These are phyloP conservation scores for Fusarium chlamydosporum DNA, from an alignment of 2,329 filamentous ascomycete genomes.

Conservation along the genomic window DNA sequence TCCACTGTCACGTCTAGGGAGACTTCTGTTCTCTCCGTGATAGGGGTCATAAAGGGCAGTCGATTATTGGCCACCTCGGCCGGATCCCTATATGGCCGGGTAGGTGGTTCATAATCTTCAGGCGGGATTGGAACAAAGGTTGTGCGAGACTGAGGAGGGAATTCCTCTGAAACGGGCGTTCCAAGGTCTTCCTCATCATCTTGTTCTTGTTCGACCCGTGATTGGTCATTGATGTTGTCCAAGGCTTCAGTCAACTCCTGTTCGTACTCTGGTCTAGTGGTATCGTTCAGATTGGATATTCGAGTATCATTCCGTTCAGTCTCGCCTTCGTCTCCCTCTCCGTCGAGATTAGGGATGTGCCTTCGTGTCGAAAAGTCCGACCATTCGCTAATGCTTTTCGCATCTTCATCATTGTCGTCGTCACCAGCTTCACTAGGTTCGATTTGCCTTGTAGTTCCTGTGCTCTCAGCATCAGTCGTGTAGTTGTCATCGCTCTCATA, in stretches of 20 bases:
- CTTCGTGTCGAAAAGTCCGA: conserved; percentile 86
- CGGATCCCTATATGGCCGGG: conserved; percentile 84
- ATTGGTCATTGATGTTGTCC: conserved; percentile 17
- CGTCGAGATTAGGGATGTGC: conserved; percentile 70
- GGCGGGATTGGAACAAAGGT: conserved; percentile 85
- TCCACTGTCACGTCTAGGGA: conserved; percentile 79
- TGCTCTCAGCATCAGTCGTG: conserved; percentile 88
- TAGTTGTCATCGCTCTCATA: conserved; percentile 83
- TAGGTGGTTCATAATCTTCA: conserved; percentile 87
- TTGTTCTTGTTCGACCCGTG: conserved; percentile 40
- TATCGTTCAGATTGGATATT: conserved; percentile 59
- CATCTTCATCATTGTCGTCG: conserved; percentile 65
- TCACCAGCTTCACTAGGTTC: conserved; percentile 63
- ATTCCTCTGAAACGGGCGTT: conserved; percentile 60
- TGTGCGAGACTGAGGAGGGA: conserved; percentile 69
- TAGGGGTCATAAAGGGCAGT: conserved; percentile 98
- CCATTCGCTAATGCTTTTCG: conserved; percentile 82
- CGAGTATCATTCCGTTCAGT: conserved; percentile 55
- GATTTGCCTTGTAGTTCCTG: conserved; percentile 79
- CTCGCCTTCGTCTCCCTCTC: conserved; percentile 49
- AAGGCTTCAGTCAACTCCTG: conserved; percentile 38
- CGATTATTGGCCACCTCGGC: conserved; percentile 87
- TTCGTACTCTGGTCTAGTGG: conserved; percentile 49
- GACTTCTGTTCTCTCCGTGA: conserved; percentile 93
- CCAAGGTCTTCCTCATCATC: conserved; percentile 55